A percentile compares a stretch with the other conserved stretches of the same genome.
phyloP scores from a whole-genome alignment of 202 grass and related monocot genomes.

The Hordeum pubiflorum region DNA sequence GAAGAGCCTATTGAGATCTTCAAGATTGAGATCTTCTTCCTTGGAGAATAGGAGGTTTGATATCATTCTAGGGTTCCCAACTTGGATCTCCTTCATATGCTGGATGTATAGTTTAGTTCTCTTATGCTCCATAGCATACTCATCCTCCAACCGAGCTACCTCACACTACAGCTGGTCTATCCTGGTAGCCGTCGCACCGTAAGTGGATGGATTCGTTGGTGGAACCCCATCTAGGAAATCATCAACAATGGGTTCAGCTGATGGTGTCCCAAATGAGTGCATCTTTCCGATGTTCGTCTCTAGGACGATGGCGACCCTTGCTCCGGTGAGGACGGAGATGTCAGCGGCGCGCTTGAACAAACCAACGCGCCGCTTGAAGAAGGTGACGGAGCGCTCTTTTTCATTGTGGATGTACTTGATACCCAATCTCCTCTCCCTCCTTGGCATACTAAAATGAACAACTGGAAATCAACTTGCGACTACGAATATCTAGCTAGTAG shows the following conservation, averaged over 20 bases:
- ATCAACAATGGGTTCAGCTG: neutral
- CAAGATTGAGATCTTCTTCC: neutral
- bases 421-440: constrained; percentile 8
- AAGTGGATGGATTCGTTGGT: neutral
- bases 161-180: neutral
- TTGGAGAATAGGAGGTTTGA: neutral
- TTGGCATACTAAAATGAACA: neutral
- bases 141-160: neutral
- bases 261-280: constrained; percentile 28
- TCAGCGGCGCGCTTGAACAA: constrained; percentile 19
- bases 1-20: constrained; percentile 16
- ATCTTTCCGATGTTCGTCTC: neutral
- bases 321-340: constrained; percentile 24
- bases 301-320: constrained; percentile 20
- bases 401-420: constrained; percentile 14
- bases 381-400: neutral
- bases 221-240: constrained; percentile 2
- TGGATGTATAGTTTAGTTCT: neutral
- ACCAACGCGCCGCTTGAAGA: constrained; percentile 19
- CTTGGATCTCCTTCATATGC: neutral
- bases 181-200: neutral
- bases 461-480: neutral
- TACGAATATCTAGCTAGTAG: neutral
- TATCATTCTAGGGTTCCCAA: neutral
- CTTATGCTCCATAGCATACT: neutral